Evolutionary conservation across 2,329 filamentous ascomycete species (phyloP).

Genomic region (Fusarium anthophilum): DNA sequence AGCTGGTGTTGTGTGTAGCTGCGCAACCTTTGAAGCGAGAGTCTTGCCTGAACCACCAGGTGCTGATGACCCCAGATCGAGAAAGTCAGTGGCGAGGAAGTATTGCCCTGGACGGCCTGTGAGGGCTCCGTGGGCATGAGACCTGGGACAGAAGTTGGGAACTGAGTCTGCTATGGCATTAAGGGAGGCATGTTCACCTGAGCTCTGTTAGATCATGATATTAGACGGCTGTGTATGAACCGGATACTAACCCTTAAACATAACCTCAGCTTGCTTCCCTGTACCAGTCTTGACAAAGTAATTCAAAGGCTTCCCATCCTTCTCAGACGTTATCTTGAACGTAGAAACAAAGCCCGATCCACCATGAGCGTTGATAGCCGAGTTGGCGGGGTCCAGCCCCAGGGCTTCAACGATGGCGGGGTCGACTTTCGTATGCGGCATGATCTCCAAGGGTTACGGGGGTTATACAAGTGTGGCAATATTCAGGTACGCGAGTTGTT

Average conservation of each 20-base stretch:
- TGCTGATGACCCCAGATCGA: constrained; percentile 66
- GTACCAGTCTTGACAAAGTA: constrained; percentile 79
- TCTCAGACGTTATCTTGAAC: constrained; percentile 61
- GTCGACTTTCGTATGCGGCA: constrained; percentile 28
- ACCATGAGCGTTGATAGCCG: constrained; percentile 68
- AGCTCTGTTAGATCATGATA: constrained; percentile 5
- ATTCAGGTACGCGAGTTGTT: background rate
- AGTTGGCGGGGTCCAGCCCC: constrained; percentile 68
- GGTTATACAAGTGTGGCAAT: background rate
- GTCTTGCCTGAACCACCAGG: constrained; percentile 60
- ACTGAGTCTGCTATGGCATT: constrained; percentile 80
- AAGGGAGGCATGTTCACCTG: constrained; percentile 85
- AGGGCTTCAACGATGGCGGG: constrained; percentile 49
- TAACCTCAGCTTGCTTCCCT: constrained; percentile 67
- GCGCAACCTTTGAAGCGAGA: constrained; percentile 80
- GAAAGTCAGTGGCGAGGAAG: constrained; percentile 81
- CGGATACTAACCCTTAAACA: constrained; percentile 70
- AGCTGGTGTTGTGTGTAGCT: constrained; percentile 79
- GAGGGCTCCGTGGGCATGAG: constrained; percentile 75
- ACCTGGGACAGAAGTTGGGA: constrained; percentile 78
- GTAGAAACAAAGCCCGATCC: constrained; percentile 76
- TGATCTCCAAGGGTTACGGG: background rate
- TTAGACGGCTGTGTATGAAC: background rate
- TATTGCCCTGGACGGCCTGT: constrained; percentile 59
- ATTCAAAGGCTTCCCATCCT: constrained; percentile 59